Evolutionary conservation across 441 rosid genomes (phyloP).

Genomic region (Metrosideros polymorpha): DNA sequence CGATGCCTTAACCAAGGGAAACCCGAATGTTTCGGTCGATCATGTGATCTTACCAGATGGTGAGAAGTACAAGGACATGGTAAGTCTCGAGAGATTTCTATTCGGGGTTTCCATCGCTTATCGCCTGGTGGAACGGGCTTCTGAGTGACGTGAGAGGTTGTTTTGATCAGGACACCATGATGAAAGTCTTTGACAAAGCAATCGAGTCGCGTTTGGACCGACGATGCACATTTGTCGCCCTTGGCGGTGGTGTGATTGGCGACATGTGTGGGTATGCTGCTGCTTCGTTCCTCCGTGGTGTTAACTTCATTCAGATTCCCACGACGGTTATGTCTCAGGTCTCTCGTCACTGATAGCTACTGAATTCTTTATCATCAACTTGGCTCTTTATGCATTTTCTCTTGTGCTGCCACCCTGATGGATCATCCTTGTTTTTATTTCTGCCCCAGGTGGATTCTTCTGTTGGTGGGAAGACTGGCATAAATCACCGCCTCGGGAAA

Average conservation of each 20-base stretch:
- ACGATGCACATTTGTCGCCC: conserved; percentile 80
- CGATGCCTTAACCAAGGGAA: conserved; percentile 70
- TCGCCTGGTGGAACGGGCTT: background rate
- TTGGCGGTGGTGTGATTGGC: conserved; percentile 96
- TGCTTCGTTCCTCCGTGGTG: conserved; percentile 90
- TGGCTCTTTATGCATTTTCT: background rate
- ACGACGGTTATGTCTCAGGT: conserved; percentile 99
- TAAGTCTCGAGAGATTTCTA: conserved; percentile 2
- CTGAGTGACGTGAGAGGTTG: background rate
- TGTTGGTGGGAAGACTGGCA: conserved; percentile 97
- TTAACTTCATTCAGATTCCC: conserved; percentile 94
- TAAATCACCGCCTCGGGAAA: conserved; percentile 90
- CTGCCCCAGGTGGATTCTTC: conserved; percentile 83
- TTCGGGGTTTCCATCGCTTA: background rate
- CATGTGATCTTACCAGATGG: conserved; percentile 86
- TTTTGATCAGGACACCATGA: conserved; percentile 55
- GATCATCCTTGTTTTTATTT: background rate
- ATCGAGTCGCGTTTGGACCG: conserved; percentile 85
- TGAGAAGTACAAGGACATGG: conserved; percentile 87
- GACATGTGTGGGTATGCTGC: conserved; percentile 99
- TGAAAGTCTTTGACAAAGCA: conserved; percentile 95
- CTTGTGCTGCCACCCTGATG: background rate
- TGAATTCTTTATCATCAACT: background rate
- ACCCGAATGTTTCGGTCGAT: conserved; percentile 76
- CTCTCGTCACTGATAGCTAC: background rate